phyloP scores from a whole-genome alignment of 176 grass and related monocot genomes.

The Bothriochloa decipiens region DNA sequence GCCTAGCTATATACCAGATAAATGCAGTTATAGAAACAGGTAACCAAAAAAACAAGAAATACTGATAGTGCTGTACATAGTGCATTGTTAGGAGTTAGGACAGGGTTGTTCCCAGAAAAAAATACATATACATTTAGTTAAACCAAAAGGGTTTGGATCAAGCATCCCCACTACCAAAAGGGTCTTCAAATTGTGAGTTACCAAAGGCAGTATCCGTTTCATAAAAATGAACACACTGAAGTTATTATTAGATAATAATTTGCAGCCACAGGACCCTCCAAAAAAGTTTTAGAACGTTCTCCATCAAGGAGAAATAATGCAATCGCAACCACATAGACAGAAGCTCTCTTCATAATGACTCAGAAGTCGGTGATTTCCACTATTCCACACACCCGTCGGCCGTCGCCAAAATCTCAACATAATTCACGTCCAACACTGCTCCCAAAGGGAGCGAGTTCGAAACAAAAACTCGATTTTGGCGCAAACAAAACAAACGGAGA shows the following conservation, averaged over 20 bases:
- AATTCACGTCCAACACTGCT: background rate
- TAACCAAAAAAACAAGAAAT: slow-evolving; percentile 1
- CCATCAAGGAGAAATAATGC: background rate
- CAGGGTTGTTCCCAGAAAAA: no score
- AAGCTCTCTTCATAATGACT: background rate
- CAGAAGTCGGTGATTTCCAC: background rate
- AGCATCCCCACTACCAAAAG: background rate
- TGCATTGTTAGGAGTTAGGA: no score
- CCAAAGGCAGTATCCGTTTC: background rate
- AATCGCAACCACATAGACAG: background rate
- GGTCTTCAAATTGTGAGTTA: background rate
- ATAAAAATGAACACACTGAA: background rate
- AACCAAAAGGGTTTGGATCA: background rate
- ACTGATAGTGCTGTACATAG: background rate
- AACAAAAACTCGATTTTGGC: background rate
- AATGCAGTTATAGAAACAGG: slow-evolving; percentile 8
- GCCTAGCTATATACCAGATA: slow-evolving; percentile 18
- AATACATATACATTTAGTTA: no score
- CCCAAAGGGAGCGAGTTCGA: background rate
- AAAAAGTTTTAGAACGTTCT: background rate
- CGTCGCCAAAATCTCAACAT: background rate
- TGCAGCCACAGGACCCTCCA: background rate
- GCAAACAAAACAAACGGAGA: background rate
- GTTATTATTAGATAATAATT: background rate
- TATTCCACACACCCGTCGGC: background rate